These are phyloP conservation scores for Acacia crassicarpa DNA, from an alignment of 306 rosid genomes.

Conservation along the genomic window DNA sequence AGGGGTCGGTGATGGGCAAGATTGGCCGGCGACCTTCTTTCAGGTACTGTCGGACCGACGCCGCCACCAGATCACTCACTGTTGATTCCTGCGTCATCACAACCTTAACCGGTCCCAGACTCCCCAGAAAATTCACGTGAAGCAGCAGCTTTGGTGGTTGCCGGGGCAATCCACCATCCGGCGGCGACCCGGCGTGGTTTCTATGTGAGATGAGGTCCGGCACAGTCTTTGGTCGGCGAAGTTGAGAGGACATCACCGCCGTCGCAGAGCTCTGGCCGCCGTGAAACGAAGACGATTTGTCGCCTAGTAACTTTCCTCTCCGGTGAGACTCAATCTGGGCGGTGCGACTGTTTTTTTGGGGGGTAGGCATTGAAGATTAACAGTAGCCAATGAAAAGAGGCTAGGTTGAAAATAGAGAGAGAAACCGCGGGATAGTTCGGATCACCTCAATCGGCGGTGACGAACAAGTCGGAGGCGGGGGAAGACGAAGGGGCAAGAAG, in stretches of 20 bases:
- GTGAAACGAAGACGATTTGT: conserved; percentile 71
- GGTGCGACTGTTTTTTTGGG: conserved; percentile 53
- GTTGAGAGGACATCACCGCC: conserved; percentile 6
- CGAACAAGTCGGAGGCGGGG: conserved; percentile 59
- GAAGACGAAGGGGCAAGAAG: conserved; percentile 51
- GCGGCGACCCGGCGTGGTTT: neutral
- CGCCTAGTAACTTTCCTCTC: conserved; percentile 44
- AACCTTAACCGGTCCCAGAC: conserved; percentile 76
- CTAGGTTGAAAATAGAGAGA: neutral
- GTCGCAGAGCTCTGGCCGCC: conserved; percentile 31
- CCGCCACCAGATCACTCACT: conserved; percentile 59
- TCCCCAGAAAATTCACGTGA: conserved; percentile 76
- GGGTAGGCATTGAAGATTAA: conserved; percentile 46
- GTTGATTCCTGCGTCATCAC: conserved; percentile 54
- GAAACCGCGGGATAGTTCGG: neutral
- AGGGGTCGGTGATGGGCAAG: conserved; percentile 49
- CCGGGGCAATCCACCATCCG: conserved; percentile 36
- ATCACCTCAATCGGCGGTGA: conserved; percentile 54
- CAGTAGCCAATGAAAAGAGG: neutral
- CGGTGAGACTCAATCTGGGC: conserved; percentile 50
- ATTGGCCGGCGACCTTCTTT: conserved; percentile 90
- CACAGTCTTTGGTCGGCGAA: conserved; percentile 71
- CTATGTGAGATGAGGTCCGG: conserved; percentile 53
- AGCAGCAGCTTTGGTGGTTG: conserved; percentile 68
- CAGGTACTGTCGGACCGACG: conserved; percentile 47